Percentiles rank a stretch among this genome's conserved stretches.
Conservation (phyloP, 768 basidiomycete species). For the Tricholoma terreum region DNA sequence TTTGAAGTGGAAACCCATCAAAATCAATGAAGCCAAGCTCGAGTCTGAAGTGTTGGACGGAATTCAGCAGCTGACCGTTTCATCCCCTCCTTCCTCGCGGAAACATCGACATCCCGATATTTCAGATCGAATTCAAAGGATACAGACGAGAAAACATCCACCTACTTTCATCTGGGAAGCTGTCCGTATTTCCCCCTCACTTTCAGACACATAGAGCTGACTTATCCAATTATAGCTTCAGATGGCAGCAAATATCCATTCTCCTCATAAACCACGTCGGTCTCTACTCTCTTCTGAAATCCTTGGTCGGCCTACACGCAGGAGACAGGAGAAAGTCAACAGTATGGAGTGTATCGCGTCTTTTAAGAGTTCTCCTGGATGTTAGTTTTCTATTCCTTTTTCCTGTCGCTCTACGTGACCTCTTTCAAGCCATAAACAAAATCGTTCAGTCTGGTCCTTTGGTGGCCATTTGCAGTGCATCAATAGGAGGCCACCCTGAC, state of each 20-base stretch:
- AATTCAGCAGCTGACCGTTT: conserved; percentile 5
- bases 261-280: not conserved
- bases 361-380: conserved; percentile 44
- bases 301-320: not conserved
- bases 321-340: conserved; percentile 2
- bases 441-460: conserved; percentile 44
- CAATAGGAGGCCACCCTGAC: conserved; percentile 44
- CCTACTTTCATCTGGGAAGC: conserved; percentile 11
- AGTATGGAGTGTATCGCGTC: conserved; percentile 21
- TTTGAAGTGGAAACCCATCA: conserved; percentile 17
- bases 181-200: not conserved
- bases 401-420: not conserved
- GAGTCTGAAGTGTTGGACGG: conserved; percentile 7
- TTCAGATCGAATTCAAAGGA: conserved; percentile 2
- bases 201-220: not conserved
- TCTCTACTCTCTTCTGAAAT: conserved; percentile 6
- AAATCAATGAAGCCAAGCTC: conserved; percentile 11
- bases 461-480: conserved; percentile 44
- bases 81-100: conserved; percentile 10
- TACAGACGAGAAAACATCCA: conserved; percentile 1
- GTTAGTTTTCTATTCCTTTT: conserved; percentile 25
- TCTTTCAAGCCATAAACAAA: conserved; percentile 44
- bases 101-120: conserved; percentile 8
- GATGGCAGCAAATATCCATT: not conserved
- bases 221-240: not conserved